Base-by-base conservation (phyloP, 495 filamentous ascomycete genomes). In the Podospora conica region DNA sequence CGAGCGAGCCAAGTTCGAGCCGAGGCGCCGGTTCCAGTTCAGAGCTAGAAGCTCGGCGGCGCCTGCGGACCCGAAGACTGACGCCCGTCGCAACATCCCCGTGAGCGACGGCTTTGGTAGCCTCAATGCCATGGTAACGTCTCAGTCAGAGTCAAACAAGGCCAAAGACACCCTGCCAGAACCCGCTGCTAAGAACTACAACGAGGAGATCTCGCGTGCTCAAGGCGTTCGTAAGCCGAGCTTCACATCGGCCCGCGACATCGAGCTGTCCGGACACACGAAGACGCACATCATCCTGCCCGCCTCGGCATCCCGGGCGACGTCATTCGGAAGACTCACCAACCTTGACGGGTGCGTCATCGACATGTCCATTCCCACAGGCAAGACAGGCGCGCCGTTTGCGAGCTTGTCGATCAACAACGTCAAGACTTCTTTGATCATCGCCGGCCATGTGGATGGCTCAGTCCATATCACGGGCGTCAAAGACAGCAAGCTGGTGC, bases 381-480 rank as follows among this genome's bases (percentile, higher is more conserved):
- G 25, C 12, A 18, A 27, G 29, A 88, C 89, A 4, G 83, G 84
- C 20, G 80, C 82, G 10, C 86, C 91, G 1, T 96, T 94, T 71
- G 87, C 91, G 9, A 88, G 85, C 48, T 78, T 97, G 31, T 86
- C 84, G 9, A 77, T 95, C 62, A 91, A 90, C 68, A 83, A 86
- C 65, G 84, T 96, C 61, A 81, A 79, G 23, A 74, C 83, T 33
- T 90, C 86, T 53, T 77, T 97, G 6, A 76, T 98, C 24, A 77
- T 96, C 22, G 91, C 90, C 55, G 92, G 92, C 2, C 84, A 86
- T 25, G 88, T 96, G 23, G 80, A 84, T 61, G 93, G 96, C 0
- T 85, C 96, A 3, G 85, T 86, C 5, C 93, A 97, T 71, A 82
- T 97, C 24, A 98, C 94, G 0, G 82, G 79, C 1, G 77, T 97